Base-by-base conservation (phyloP, 2,329 filamentous ascomycete species). In the Amylocarpus encephaloides region DNA sequence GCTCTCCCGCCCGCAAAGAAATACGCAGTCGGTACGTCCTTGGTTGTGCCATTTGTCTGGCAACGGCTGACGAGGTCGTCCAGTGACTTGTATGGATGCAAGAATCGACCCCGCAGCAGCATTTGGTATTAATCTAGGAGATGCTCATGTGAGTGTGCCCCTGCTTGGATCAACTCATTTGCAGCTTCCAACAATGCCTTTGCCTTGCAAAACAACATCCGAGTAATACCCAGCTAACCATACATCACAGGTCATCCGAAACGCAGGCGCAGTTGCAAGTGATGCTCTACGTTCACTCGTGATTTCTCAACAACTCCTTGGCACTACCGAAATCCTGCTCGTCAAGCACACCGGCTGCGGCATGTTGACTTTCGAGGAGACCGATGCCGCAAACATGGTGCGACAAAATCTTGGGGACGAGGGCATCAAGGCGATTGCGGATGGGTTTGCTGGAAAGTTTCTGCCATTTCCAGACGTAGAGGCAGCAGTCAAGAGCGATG, bases 41-140 rank as follows among this genome's bases (percentile, higher is more conserved):
- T 12, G 4, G 29, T 30, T 40, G 13, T 12, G 43, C 56, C 46
- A 57, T 45, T 42, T 34, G 13, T 22, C n/a, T 43, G 10, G 18
- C 6, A 36, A n/a, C 18, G 10, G 35, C 22, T 48, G 29, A 42
- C 26, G 19, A 45, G 6, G 13, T 35, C 6, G 1, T 3, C 16
- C 26, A 77, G 76, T 92, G 40, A 87, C 86, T 0, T 93, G 88
- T 68, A 93, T 93, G 86, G 87, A 93, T 62, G 85, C 88, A 5
- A 80, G 87, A 46, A 72, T 83, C 59, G 76, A 92, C 60, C 81
- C 87, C 0, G 76, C 80, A 2, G 71, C 77, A 11, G 84, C 84
- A 1, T 84, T 89, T 48, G 84, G 83, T 7, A 83, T 91, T 50
- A 70, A 76, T 16, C 76, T 88, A 15, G 87, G 88, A 36, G 85